Base-by-base conservation (phyloP, 495 filamentous ascomycete genomes). In the Penicillium roqueforti region DNA sequence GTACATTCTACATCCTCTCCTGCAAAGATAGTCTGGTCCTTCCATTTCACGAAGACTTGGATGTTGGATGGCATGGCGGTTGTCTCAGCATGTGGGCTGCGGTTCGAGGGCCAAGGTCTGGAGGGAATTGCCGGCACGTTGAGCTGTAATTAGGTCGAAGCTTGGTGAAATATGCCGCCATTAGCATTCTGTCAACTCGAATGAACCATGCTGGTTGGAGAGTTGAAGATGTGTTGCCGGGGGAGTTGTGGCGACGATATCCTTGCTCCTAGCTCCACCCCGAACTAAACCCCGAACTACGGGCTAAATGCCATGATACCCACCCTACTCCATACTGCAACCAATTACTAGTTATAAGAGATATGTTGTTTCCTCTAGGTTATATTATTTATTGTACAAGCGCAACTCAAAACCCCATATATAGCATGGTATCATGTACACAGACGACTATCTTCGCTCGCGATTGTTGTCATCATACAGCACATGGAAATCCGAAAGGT, bases 1-100 rank as follows among this genome's bases (percentile, higher is more conserved):
- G 83, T 90, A 71, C 93, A 96, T 72, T 92, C 87, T 61, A 97
- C 79, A 60, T 91, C 85, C 74, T 97, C 93, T 57, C 95, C 95
- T 28, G 95, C 89, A 70, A 96, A 97, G 57, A 98, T 90, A 41
- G 86, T 90, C 68, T 86, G 83, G 63, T 88, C 89, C 68, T 87
- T 88, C 89, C 87, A 97, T 73, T 87, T 84, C 66, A 98, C 88
- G 63, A 92, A 97, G 69, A 97, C 92, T 62, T 89, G 86, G 63
- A 98, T 91, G 75, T 95, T 80, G 54, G 77, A 76, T 61, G 74
- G 68, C 75, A 78, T 77, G 64, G 67, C 72, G 71, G 57, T 56
- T 34, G 44, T 37, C 57, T 71, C 58, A 74, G 70, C 70, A 68
- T 72, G 63, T 67, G 67, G 68, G 63, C 54, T 52, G 58, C 57